Conservation (phyloP, 306 rosid genomes). For the Cyamopsis tetragonoloba region DNA sequence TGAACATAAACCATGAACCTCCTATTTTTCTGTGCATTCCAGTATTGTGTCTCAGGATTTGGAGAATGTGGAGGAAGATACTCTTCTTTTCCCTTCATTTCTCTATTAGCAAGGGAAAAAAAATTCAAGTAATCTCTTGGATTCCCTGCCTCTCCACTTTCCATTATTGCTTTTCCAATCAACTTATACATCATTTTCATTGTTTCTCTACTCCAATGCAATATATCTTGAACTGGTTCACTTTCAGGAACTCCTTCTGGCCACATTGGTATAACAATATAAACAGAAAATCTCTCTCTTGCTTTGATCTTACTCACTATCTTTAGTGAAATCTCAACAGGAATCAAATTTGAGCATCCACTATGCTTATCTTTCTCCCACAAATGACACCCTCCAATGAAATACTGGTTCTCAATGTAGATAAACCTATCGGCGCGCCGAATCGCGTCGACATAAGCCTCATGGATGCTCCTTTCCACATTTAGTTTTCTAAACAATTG, state of each 20-base stretch:
- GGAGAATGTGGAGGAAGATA: conserved; percentile 72
- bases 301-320: conserved; percentile 72
- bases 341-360: conserved; percentile 82
- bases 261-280: conserved; percentile 95
- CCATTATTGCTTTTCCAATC: conserved; percentile 78
- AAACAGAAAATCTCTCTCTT: conserved; percentile 76
- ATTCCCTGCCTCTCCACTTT: conserved; percentile 56
- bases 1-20: conserved; percentile 98
- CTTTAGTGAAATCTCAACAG: conserved; percentile 85
- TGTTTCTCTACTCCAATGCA: conserved; percentile 86
- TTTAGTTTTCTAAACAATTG: conserved; percentile 60
- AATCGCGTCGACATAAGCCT: conserved; percentile 83
- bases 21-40: conserved; percentile 75
- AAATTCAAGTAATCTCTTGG: conserved; percentile 91
- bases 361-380: conserved; percentile 71
- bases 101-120: conserved; percentile 93
- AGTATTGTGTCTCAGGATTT: conserved; percentile 58
- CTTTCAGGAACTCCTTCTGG: conserved; percentile 90
- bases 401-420: conserved; percentile 90
- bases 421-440: conserved; percentile 79
- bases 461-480: conserved; percentile 85
- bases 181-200: conserved; percentile 82
- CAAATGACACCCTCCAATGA: conserved; percentile 83
- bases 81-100: conserved; percentile 51
- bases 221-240: conserved; percentile 77